phyloP scores from a whole-genome alignment of 495 filamentous ascomycete genomes.

The Aspergillus olivimuriae region DNA sequence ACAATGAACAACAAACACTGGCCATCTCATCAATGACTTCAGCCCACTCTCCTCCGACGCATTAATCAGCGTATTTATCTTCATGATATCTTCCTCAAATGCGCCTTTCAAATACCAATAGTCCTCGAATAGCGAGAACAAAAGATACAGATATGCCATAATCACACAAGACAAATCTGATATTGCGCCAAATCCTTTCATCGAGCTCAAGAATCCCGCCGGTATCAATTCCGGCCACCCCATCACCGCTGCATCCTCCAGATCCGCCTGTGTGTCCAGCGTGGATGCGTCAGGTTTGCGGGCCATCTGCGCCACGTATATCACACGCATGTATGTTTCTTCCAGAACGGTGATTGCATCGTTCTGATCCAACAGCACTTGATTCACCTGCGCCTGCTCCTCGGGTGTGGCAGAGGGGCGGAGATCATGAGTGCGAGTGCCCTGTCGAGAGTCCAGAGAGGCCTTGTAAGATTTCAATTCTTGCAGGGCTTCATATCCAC shows the following conservation, averaged over 20 bases:
- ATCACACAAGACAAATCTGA: slow-evolving; percentile 12
- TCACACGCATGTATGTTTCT: slow-evolving; percentile 25
- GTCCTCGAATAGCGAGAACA: slow-evolving; percentile 13
- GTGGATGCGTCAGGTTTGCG: slow-evolving; percentile 3
- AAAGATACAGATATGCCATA: slow-evolving; percentile 22
- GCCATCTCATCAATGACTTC: slow-evolving; percentile 13
- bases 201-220: slow-evolving; percentile 12
- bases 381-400: not conserved
- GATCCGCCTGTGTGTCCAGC: slow-evolving; percentile 19
- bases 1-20: too few relatives aligned
- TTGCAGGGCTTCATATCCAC: slow-evolving; percentile 7
- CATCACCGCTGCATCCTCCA: slow-evolving; percentile 24
- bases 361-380: slow-evolving; percentile 1
- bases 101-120: slow-evolving; percentile 14
- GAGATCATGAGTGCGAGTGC: not conserved
- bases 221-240: slow-evolving; percentile 18
- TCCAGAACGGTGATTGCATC: slow-evolving; percentile 21
- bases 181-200: slow-evolving; percentile 4
- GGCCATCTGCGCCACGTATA: slow-evolving; percentile 18
- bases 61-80: slow-evolving; percentile 10
- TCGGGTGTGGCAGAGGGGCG: not conserved
- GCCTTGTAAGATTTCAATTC: slow-evolving; percentile 4
- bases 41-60: slow-evolving; percentile 1
- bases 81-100: slow-evolving; percentile 16
- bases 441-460: not conserved